Percentiles rank a stretch among this genome's conserved stretches.
These are phyloP conservation scores for Fusarium azukiicola DNA, from an alignment of 2,329 filamentous ascomycete species.

Conservation along the genomic window DNA sequence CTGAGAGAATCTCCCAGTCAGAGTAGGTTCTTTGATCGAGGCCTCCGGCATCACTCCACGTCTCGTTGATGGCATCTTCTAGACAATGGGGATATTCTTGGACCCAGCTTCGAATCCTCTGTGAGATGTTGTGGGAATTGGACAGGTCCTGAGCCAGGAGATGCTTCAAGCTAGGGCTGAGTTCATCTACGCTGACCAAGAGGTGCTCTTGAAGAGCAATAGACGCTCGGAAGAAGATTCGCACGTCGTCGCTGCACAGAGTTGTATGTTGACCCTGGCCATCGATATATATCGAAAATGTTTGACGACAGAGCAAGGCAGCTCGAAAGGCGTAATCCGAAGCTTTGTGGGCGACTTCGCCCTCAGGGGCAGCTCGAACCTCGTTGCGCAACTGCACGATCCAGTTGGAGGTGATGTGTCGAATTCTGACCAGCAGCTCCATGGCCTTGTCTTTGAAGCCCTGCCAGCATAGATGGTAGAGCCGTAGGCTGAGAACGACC, in stretches of 20 bases:
- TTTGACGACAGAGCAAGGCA: conserved; percentile 75
- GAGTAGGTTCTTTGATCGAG: conserved; percentile 17
- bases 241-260: conserved; percentile 26
- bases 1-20: conserved; percentile 19
- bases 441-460: conserved; percentile 46
- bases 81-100: conserved; percentile 47
- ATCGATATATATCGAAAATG: conserved; percentile 52
- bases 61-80: conserved; percentile 48
- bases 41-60: conserved; percentile 25
- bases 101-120: conserved; percentile 28
- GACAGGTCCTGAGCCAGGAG: conserved; percentile 50
- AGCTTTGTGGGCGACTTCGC: conserved; percentile 58
- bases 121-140: conserved; percentile 29
- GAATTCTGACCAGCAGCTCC: conserved; percentile 64
- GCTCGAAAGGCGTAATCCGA: conserved; percentile 72
- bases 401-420: conserved; percentile 73
- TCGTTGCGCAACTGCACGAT: conserved; percentile 69
- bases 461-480: conserved; percentile 44
- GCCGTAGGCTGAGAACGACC: conserved; percentile 72
- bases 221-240: conserved; percentile 50
- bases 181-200: conserved; percentile 31
- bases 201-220: conserved; percentile 56
- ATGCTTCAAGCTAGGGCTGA: conserved; percentile 21
- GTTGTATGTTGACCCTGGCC: background rate
- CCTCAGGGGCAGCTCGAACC: conserved; percentile 62